A percentile compares a stretch with the other conserved stretches of the same genome.
phyloP scores from a whole-genome alignment of 768 basidiomycete species.

The Leccinellum rugosiceps region DNA sequence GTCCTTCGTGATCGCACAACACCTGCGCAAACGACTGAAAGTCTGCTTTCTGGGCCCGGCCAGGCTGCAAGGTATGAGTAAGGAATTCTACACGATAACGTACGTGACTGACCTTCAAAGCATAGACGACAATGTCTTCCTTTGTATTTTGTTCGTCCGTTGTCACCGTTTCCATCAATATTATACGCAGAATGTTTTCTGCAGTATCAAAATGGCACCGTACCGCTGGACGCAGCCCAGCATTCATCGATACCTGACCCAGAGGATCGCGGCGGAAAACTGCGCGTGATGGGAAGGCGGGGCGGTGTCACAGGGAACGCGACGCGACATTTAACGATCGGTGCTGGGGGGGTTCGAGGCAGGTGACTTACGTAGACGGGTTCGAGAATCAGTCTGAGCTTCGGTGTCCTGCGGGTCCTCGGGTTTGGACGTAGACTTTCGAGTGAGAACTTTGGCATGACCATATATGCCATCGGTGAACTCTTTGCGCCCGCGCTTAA shows the following conservation, averaged over 20 bases:
- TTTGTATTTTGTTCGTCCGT: slow-evolving; percentile 22
- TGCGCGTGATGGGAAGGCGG: slow-evolving; percentile 19
- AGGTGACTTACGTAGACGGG: slow-evolving; percentile 31
- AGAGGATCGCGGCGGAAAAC: slow-evolving; percentile 72
- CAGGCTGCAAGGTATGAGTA: slow-evolving; percentile 21
- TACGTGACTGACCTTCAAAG: slow-evolving; percentile 49
- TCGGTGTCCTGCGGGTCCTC: slow-evolving; percentile 5
- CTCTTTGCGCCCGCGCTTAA: slow-evolving; percentile 37
- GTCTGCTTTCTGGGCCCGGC: slow-evolving; percentile 46
- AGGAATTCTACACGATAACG: neutral
- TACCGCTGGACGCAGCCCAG: slow-evolving; percentile 51
- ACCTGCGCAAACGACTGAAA: slow-evolving; percentile 52
- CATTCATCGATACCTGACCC: slow-evolving; percentile 68
- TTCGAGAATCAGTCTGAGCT: slow-evolving; percentile 15
- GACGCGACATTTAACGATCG: slow-evolving; percentile 16
- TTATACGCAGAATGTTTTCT: slow-evolving; percentile 53
- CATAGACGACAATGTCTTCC: slow-evolving; percentile 56
- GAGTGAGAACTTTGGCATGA: slow-evolving; percentile 55
- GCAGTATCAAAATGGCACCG: slow-evolving; percentile 56
- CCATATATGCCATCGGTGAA: slow-evolving; percentile 62
- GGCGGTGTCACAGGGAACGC: neutral
- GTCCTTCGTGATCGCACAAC: slow-evolving; percentile 38
- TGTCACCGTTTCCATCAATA: slow-evolving; percentile 46
- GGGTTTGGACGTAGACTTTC: slow-evolving; percentile 14
- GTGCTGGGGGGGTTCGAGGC: slow-evolving; percentile 18